These are phyloP conservation scores for Suillus placidus DNA, from an alignment of 768 basidiomycete genomes.

Conservation along the genomic window DNA sequence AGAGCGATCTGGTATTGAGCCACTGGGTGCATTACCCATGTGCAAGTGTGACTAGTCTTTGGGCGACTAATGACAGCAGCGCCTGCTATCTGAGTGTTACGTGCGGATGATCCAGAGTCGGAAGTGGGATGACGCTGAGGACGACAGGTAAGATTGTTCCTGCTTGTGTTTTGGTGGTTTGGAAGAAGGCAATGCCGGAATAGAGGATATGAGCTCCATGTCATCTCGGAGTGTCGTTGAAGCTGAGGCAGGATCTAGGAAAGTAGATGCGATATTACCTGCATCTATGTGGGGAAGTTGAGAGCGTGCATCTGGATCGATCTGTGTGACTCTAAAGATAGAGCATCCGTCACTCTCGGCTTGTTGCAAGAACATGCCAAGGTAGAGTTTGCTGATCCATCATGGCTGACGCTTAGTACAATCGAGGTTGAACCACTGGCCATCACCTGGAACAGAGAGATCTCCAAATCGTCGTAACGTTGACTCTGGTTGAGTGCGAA, in stretches of 20 bases:
- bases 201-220: slow-evolving; percentile 44
- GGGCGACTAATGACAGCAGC: slow-evolving; percentile 40
- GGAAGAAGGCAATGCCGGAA: slow-evolving; percentile 44
- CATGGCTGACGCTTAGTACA: slow-evolving; percentile 71
- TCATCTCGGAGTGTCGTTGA: slow-evolving; percentile 12
- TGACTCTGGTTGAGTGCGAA: slow-evolving; percentile 88
- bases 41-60: slow-evolving; percentile 81
- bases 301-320: slow-evolving; percentile 53
- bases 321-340: slow-evolving; percentile 73
- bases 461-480: slow-evolving; percentile 80
- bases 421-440: slow-evolving; percentile 90
- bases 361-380: slow-evolving; percentile 85
- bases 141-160: slow-evolving; percentile 22
- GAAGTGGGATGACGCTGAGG: slow-evolving; percentile 33
- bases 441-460: slow-evolving; percentile 46
- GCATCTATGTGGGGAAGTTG: slow-evolving; percentile 67
- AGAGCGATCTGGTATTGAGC: slow-evolving; percentile 26
- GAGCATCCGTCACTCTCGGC: slow-evolving; percentile 86
- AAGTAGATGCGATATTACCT: slow-evolving; percentile 67
- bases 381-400: slow-evolving; percentile 82
- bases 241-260: slow-evolving; percentile 55
- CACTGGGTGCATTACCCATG: slow-evolving; percentile 23
- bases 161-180: slow-evolving; percentile 28
- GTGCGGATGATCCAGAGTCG: slow-evolving; percentile 24
- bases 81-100: not conserved